Percentiles rank a stretch among this genome's conserved stretches.
phyloP scores from a whole-genome alignment of 208 protist species.

The Jaenimonas drosophilae region DNA sequence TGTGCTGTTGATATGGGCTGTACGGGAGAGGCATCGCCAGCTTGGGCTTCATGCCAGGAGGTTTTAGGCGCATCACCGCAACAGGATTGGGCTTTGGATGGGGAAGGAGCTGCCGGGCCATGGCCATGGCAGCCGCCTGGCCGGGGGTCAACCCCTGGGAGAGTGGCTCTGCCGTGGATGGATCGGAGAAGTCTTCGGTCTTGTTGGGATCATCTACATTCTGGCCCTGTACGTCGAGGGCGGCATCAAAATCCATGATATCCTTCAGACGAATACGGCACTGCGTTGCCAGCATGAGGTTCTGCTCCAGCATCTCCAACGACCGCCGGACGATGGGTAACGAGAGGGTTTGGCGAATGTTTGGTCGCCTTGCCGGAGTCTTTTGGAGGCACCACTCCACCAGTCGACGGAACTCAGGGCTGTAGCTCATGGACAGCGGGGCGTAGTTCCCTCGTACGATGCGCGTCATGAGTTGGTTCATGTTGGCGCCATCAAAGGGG shows the following conservation, averaged over 20 bases:
- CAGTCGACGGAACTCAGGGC: slow-evolving; percentile 73
- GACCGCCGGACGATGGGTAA: slow-evolving; percentile 59
- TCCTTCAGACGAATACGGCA: slow-evolving; percentile 77
- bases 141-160: slow-evolving; percentile 49
- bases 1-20: slow-evolving; percentile 2
- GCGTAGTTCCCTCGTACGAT: slow-evolving; percentile 82
- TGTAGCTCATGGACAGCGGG: slow-evolving; percentile 79
- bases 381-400: slow-evolving; percentile 85
- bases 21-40: too few species aligned
- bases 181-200: too few species aligned
- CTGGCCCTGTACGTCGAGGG: slow-evolving; percentile 9
- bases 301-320: slow-evolving; percentile 75
- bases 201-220: slow-evolving; percentile 7
- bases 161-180: not conserved
- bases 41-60: too few species aligned
- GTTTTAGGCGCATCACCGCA: slow-evolving; percentile 29
- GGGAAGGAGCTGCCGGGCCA: slow-evolving; percentile 18
- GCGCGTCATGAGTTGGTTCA: slow-evolving; percentile 91
- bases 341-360: slow-evolving; percentile 66
- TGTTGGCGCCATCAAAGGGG: slow-evolving; percentile 89
- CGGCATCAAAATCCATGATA: slow-evolving; percentile 78
- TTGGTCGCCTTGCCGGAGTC: slow-evolving; percentile 59
- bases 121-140: slow-evolving; percentile 63
- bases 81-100: slow-evolving; percentile 6
- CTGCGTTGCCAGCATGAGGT: slow-evolving; percentile 86